phyloP scores from a whole-genome alignment of 805 yeast genomes.

The Blastobotrys mokoenaii region DNA sequence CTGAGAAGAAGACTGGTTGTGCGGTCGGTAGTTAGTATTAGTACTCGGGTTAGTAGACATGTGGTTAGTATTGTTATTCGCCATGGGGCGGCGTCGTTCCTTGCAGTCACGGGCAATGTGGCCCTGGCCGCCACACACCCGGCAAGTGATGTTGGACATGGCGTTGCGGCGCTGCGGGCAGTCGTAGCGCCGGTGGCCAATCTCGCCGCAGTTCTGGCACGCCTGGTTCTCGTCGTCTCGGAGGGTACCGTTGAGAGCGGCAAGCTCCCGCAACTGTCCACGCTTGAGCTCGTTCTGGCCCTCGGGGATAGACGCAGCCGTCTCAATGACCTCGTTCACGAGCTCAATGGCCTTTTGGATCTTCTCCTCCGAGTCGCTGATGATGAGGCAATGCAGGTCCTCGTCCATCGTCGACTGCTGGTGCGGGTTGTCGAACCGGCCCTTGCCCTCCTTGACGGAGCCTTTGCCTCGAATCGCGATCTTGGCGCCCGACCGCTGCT shows the following conservation, averaged over 20 bases:
- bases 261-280: slow-evolving; percentile 84
- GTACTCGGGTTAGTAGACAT: not conserved
- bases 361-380: slow-evolving; percentile 72
- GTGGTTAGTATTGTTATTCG: not conserved
- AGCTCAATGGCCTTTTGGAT: slow-evolving; percentile 66
- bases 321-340: slow-evolving; percentile 67
- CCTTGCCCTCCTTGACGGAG: slow-evolving; percentile 86
- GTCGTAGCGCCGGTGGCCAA: slow-evolving; percentile 55
- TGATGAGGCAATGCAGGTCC: slow-evolving; percentile 80
- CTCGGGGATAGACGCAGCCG: slow-evolving; percentile 82
- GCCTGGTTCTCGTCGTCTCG: slow-evolving; percentile 66
- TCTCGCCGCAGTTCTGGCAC: slow-evolving; percentile 57
- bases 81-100: slow-evolving; percentile 21
- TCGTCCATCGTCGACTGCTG: slow-evolving; percentile 57
- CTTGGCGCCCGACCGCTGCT: slow-evolving; percentile 78
- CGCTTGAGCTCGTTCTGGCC: slow-evolving; percentile 90
- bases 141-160: slow-evolving; percentile 56
- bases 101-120: slow-evolving; percentile 87
- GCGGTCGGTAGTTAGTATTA: not conserved
- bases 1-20: too few relatives aligned
- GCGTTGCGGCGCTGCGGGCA: slow-evolving; percentile 49
- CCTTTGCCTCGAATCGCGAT: slow-evolving; percentile 94
- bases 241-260: slow-evolving; percentile 88
- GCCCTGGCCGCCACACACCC: slow-evolving; percentile 72
- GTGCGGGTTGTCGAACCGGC: slow-evolving; percentile 36